These are phyloP conservation scores for Laburnicola sp. DNA, from an alignment of 2,329 filamentous ascomycete genomes.

Conservation along the genomic window DNA sequence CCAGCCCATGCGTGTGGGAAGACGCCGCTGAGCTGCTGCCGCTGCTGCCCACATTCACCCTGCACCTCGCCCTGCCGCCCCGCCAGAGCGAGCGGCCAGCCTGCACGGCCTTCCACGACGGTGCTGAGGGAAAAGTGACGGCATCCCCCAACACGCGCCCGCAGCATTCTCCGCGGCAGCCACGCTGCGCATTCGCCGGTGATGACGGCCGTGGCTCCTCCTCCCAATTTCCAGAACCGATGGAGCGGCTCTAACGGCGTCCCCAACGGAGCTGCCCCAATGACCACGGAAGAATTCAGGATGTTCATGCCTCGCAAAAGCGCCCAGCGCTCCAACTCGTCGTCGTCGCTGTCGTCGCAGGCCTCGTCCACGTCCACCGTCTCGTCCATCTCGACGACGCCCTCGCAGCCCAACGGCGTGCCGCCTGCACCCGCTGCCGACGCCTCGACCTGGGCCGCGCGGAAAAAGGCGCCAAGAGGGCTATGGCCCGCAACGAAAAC, in stretches of 20 bases:
- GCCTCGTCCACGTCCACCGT: constrained; percentile 69
- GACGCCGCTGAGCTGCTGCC: constrained; percentile 16
- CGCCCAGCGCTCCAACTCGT: constrained; percentile 85
- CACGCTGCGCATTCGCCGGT: constrained; percentile 30
- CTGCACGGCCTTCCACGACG: constrained; percentile 25
- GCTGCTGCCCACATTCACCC: constrained; percentile 21
- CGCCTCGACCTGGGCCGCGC: constrained; percentile 46
- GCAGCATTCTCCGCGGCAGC: constrained; percentile 22
- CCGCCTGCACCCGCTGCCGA: constrained; percentile 41
- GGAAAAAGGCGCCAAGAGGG: constrained; percentile 58
- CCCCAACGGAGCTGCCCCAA: constrained; percentile 66
- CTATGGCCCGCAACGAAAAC: constrained; percentile 69
- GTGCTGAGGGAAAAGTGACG: constrained; percentile 31
- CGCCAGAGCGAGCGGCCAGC: constrained; percentile 24
- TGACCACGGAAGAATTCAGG: constrained; percentile 81
- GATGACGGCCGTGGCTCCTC: constrained; percentile 70
- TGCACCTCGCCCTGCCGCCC: constrained; percentile 30
- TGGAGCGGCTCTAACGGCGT: constrained; percentile 63
- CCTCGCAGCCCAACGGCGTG: constrained; percentile 65
- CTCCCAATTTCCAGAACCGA: constrained; percentile 65
- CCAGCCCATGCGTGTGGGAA: constrained; percentile 36
- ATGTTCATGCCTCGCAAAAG: constrained; percentile 90
- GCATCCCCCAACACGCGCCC: constrained; percentile 21
- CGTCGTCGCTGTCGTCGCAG: constrained; percentile 72
- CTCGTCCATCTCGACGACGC: constrained; percentile 63